A percentile compares a stretch with the other conserved stretches of the same genome.
These are phyloP conservation scores for Epichloe brachyelytri DNA, from an alignment of 2,329 filamentous ascomycete genomes.

Conservation along the genomic window DNA sequence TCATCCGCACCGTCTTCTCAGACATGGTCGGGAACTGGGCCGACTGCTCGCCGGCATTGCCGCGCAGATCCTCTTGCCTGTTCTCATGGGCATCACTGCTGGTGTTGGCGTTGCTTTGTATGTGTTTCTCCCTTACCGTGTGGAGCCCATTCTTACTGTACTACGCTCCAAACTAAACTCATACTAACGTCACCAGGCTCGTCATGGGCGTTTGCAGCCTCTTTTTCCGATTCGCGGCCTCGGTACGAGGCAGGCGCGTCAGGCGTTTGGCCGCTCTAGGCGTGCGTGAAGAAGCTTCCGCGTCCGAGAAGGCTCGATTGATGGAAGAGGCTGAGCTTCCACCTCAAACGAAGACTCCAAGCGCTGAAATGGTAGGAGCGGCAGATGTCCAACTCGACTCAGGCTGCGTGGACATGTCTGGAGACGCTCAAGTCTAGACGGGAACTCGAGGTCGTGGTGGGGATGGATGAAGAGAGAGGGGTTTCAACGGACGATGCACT, in stretches of 20 bases:
- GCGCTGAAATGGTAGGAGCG: slow-evolving; percentile 7
- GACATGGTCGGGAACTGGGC: slow-evolving; percentile 22
- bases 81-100: slow-evolving; percentile 54
- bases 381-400: too few species aligned
- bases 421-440: neutral
- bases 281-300: slow-evolving; percentile 3
- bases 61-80: slow-evolving; percentile 52
- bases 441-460: neutral
- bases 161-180: slow-evolving; percentile 12
- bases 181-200: slow-evolving; percentile 26
- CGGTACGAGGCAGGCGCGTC: slow-evolving; percentile 20
- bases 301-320: slow-evolving; percentile 38
- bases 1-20: slow-evolving; percentile 14
- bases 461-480: neutral
- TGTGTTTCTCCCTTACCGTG: slow-evolving; percentile 13
- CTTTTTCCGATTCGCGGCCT: slow-evolving; percentile 45
- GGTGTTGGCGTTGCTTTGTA: slow-evolving; percentile 55
- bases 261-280: neutral
- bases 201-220: slow-evolving; percentile 52
- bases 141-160: too few species aligned
- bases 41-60: slow-evolving; percentile 41
- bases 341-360: slow-evolving; percentile 15
- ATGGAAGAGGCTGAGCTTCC: slow-evolving; percentile 25
- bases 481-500: neutral
- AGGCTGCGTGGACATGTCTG: neutral